These are phyloP conservation scores for Tetraselmis striata DNA, from an alignment of 139 green algal species.

Conservation along the genomic window DNA sequence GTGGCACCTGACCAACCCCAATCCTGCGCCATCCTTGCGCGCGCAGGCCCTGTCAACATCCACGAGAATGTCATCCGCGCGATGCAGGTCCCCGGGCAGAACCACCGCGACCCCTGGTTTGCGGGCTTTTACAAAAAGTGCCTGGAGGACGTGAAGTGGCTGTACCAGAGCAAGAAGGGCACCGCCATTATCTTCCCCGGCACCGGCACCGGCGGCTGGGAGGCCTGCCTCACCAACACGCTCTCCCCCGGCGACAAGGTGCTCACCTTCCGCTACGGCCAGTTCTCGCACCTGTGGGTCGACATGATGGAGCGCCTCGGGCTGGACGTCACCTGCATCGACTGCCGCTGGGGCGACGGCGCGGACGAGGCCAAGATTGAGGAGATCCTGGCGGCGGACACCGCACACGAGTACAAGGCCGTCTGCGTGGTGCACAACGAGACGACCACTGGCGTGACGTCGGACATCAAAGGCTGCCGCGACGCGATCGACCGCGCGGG, in stretches of 20 bases:
- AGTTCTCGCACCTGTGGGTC: conserved; percentile 92
- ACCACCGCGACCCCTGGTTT: conserved; percentile 95
- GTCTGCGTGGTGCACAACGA: conserved; percentile 96
- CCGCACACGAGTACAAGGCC: conserved; percentile 85
- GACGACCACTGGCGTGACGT: conserved; percentile 89
- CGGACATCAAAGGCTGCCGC: conserved; percentile 60
- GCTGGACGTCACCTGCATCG: conserved; percentile 84
- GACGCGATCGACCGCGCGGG: conserved; percentile 59
- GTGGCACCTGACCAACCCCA: not conserved
- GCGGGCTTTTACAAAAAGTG: conserved; percentile 69
- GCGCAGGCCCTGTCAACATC: conserved; percentile 94
- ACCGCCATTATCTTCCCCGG: conserved; percentile 76
- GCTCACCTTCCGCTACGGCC: conserved; percentile 72
- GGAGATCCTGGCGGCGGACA: conserved; percentile 74
- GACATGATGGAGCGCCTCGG: conserved; percentile 96
- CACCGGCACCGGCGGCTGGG: conserved; percentile 85
- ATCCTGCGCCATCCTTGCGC: not conserved
- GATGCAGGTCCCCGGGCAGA: conserved; percentile 81
- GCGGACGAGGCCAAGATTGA: conserved; percentile 69
- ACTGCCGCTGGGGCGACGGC: conserved; percentile 84
- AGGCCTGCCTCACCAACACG: conserved; percentile 89
- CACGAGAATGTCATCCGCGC: conserved; percentile 79
- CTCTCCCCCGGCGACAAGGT: conserved; percentile 88
- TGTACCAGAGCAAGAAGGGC: conserved; percentile 67
- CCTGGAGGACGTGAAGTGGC: conserved; percentile 77